Conservation (phyloP, 1,284 basidiomycete species). For the Singerocomus inundabilis region DNA sequence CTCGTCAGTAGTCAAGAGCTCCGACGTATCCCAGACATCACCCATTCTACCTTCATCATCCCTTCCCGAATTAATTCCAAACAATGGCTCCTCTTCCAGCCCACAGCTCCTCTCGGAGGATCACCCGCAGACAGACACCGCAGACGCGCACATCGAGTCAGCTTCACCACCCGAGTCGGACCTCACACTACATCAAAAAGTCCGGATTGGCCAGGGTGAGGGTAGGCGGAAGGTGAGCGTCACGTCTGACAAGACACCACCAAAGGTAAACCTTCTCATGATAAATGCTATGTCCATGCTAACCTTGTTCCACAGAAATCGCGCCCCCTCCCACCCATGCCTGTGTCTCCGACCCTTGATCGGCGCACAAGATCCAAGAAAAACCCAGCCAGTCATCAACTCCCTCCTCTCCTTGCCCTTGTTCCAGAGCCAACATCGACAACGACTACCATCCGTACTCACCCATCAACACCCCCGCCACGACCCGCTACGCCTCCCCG, state of each 20-base stretch:
- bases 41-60: slow-evolving; percentile 35
- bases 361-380: slow-evolving; percentile 35
- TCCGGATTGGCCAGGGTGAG: slow-evolving; percentile 17
- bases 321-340: slow-evolving; percentile 39
- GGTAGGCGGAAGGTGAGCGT: slow-evolving; percentile 15
- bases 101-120: slow-evolving; percentile 46
- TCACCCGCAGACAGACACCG: slow-evolving; percentile 20
- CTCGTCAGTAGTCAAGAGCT: slow-evolving; percentile 28
- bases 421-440: slow-evolving; percentile 5
- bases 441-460: slow-evolving; percentile 25
- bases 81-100: slow-evolving; percentile 66
- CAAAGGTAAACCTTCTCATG: slow-evolving; percentile 23
- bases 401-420: slow-evolving; percentile 34
- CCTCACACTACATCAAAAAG: slow-evolving; percentile 5
- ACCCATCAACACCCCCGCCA: slow-evolving; percentile 30
- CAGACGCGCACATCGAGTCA: slow-evolving; percentile 17
- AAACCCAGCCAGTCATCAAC: slow-evolving; percentile 28
- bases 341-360: slow-evolving; percentile 52
- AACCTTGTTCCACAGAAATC: slow-evolving; percentile 30
- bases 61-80: slow-evolving; percentile 61
- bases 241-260: slow-evolving; percentile 21
- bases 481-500: slow-evolving; percentile 33
- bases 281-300: not conserved
- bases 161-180: slow-evolving; percentile 18
- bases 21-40: slow-evolving; percentile 24